These are phyloP conservation scores for Syzygium aromaticum DNA, from an alignment of 345 rosid species.

Conservation along the genomic window DNA sequence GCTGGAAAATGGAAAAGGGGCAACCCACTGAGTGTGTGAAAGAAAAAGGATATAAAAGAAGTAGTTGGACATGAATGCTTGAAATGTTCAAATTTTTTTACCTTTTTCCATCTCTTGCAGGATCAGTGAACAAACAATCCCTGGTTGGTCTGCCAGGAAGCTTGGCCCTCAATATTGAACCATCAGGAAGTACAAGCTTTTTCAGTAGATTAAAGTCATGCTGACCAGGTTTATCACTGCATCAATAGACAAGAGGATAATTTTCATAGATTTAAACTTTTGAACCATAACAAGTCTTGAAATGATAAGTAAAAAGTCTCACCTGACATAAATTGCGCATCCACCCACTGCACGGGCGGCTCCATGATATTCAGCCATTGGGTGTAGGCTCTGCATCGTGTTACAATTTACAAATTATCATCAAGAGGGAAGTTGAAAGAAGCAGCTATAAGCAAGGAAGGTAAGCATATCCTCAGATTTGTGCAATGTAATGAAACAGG, in stretches of 20 bases:
- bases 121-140: constrained; percentile 59
- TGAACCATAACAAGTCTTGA: background rate
- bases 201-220: constrained; percentile 52
- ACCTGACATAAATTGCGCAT: constrained; percentile 60
- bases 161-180: constrained; percentile 58
- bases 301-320: background rate
- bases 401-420: background rate
- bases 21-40: background rate
- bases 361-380: constrained; percentile 68
- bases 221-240: constrained; percentile 64
- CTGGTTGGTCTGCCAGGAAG: constrained; percentile 67
- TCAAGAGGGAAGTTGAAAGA: background rate
- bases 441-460: background rate
- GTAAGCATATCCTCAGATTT: background rate
- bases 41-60: background rate
- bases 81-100: background rate
- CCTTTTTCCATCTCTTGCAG: constrained; percentile 57
- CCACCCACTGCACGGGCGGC: constrained; percentile 65
- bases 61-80: background rate
- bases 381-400: constrained; percentile 44
- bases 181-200: constrained; percentile 63
- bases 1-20: constrained; percentile 16
- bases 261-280: background rate
- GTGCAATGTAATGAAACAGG: background rate
- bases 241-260: background rate